Evolutionary conservation across 2,329 filamentous ascomycete species (phyloP), one percentile per base, ranked within the genome.

Genomic region (Fusarium penzigii): DNA sequence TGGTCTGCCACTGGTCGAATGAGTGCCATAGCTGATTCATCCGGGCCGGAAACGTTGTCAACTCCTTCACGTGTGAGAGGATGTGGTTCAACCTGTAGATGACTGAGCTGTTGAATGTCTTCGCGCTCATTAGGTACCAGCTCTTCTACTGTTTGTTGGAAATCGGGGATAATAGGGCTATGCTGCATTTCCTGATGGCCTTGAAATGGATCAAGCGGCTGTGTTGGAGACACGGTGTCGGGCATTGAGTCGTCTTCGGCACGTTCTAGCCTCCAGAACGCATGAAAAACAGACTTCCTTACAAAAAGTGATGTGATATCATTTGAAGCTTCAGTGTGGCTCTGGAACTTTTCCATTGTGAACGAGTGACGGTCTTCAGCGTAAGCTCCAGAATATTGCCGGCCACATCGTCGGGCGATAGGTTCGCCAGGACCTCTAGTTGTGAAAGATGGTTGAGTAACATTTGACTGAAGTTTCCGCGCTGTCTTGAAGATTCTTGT

Each of bases 281-380:
- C 44, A 29, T 48, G 20, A 25, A 52, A 52, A 10, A 52, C 45
- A 2, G 49, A 52, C 36, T 48, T 51, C 12, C 49, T 44, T 17
- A 51, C 49, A 13, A 51, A 51, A 3, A 51, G 40, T 2, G 44
- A 51, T 11, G 49, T 51, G 12, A 51, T 40, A 13, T 51, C 49
- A 14, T 7, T 39, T 3, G 39, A 43, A 34, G 47, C 41, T n/a
- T 44, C 4, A 2, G 29, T 39, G 17, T 25, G 44, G 6, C 17
- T 16, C 14, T 20, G 43, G 32, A 51, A 48, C 8, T 2, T 6
- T 12, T 20, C 3, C 6, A 51, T 16, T 12, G 47, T 42, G 43
- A 11, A 29, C 29, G 8, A 7, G 29, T 34, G 38, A 32, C 49
- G 38, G 25, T 51, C 44, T 6, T 9, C 20, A 10, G 17, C 12